Percentiles rank a stretch among this genome's conserved stretches.
phyloP scores from a whole-genome alignment of 2,329 filamentous ascomycete species.

The Fusarium subtropicale region DNA sequence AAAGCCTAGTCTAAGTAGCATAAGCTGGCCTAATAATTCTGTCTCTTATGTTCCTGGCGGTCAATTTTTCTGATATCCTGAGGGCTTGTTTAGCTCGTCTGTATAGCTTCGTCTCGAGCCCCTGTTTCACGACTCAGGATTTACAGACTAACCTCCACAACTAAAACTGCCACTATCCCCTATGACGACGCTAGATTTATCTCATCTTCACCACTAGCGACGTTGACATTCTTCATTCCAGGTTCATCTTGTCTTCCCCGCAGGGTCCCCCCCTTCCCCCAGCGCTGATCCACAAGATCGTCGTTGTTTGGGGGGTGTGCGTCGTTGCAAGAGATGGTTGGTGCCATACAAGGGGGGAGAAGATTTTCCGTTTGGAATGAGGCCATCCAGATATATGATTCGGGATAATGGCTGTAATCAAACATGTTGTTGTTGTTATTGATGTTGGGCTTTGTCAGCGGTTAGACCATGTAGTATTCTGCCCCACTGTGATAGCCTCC shows the following conservation, averaged over 20 bases:
- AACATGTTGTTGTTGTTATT: neutral
- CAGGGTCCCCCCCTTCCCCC: slow-evolving; percentile 21
- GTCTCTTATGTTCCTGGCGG: too few species aligned
- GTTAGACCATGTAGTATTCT: neutral
- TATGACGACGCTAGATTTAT: slow-evolving; percentile 4
- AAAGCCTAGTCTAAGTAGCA: too few species aligned
- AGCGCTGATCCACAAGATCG: slow-evolving; percentile 22
- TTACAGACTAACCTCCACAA: slow-evolving; percentile 17
- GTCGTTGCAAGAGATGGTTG: neutral
- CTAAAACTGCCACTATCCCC: neutral
- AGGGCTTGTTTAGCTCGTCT: neutral
- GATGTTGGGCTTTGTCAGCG: slow-evolving; percentile 21
- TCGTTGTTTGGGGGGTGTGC: slow-evolving; percentile 14
- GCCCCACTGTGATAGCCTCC: neutral
- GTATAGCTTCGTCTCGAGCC: slow-evolving; percentile 12
- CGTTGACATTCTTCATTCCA: slow-evolving; percentile 13
- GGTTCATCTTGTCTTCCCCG: slow-evolving; percentile 24
- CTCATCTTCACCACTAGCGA: slow-evolving; percentile 3
- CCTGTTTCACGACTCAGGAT: slow-evolving; percentile 6
- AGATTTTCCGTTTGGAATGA: slow-evolving; percentile 11
- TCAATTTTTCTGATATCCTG: too few species aligned
- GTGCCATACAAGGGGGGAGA: neutral
- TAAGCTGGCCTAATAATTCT: too few species aligned
- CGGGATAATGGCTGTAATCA: slow-evolving; percentile 4
- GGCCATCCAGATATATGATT: slow-evolving; percentile 15